phyloP scores from a whole-genome alignment of 2,329 filamentous ascomycete genomes.

The Cordyceps tenuipes region DNA sequence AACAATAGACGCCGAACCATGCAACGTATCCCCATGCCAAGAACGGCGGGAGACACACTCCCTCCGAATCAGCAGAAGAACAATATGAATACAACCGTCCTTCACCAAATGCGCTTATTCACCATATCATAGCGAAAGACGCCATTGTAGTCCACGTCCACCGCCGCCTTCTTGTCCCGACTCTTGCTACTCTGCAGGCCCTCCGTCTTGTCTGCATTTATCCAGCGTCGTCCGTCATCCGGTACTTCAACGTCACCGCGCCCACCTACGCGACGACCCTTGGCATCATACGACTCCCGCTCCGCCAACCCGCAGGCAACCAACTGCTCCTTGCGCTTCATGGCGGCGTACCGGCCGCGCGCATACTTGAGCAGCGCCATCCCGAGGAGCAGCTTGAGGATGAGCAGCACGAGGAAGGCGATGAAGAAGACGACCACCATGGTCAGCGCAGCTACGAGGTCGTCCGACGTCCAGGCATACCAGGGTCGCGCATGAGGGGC shows the following conservation, averaged over 20 bases:
- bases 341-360: slow-evolving; percentile 67
- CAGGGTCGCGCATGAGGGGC: slow-evolving; percentile 34
- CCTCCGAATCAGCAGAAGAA: neutral
- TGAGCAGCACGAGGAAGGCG: slow-evolving; percentile 74
- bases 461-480: slow-evolving; percentile 58
- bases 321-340: slow-evolving; percentile 62
- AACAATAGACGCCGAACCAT: neutral
- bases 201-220: slow-evolving; percentile 78
- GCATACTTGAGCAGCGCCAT: slow-evolving; percentile 79
- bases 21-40: neutral
- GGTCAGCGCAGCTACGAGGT: slow-evolving; percentile 66
- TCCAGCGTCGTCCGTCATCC: slow-evolving; percentile 76
- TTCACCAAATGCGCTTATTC: slow-evolving; percentile 88
- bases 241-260: slow-evolving; percentile 82
- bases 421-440: slow-evolving; percentile 82
- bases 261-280: slow-evolving; percentile 67
- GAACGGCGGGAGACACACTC: neutral
- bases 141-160: slow-evolving; percentile 45
- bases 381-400: slow-evolving; percentile 76
- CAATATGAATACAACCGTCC: neutral
- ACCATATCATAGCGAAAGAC: slow-evolving; percentile 88
- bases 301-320: slow-evolving; percentile 38
- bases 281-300: slow-evolving; percentile 53
- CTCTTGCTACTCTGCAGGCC: slow-evolving; percentile 49
- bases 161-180: slow-evolving; percentile 41